Percentiles rank a stretch among this genome's conserved stretches.
These are phyloP conservation scores for Tricholoma hemisulphureum DNA, from an alignment of 768 basidiomycete species.

Conservation along the genomic window DNA sequence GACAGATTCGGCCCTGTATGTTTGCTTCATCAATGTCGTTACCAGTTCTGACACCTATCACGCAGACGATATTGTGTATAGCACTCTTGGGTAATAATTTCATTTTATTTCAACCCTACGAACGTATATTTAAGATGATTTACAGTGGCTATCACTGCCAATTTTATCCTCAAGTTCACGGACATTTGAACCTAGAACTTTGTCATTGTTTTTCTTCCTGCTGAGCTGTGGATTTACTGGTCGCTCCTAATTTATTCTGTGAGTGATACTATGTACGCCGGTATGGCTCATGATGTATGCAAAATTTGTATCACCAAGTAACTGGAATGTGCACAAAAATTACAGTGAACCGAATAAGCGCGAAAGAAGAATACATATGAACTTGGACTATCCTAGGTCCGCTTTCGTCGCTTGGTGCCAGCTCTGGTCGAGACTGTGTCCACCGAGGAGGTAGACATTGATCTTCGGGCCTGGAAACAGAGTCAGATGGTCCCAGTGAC, in stretches of 20 bases:
- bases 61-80: constrained; percentile 77
- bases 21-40: constrained; percentile 17
- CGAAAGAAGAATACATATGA: not conserved
- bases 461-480: constrained; percentile 49
- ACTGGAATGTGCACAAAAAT: not conserved
- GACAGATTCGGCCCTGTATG: constrained; percentile 93
- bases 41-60: not conserved
- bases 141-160: constrained; percentile 78
- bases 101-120: not conserved
- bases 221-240: not conserved
- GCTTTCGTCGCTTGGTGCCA: constrained; percentile 59
- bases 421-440: constrained; percentile 58
- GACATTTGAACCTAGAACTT: constrained; percentile 27
- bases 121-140: not conserved
- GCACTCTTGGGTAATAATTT: constrained; percentile 68
- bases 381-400: constrained; percentile 29
- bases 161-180: constrained; percentile 82
- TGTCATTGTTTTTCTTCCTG: not conserved
- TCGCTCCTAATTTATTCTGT: not conserved
- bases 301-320: not conserved
- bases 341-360: not conserved
- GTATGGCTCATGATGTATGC: not conserved
- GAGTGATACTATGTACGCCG: no score
- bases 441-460: constrained; percentile 73
- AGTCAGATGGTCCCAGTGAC: not conserved